Evolutionary conservation across 179 eudicot genomes (phyloP), one percentile per base, ranked within the genome.

Genomic region (Carnegiea gigantea): DNA sequence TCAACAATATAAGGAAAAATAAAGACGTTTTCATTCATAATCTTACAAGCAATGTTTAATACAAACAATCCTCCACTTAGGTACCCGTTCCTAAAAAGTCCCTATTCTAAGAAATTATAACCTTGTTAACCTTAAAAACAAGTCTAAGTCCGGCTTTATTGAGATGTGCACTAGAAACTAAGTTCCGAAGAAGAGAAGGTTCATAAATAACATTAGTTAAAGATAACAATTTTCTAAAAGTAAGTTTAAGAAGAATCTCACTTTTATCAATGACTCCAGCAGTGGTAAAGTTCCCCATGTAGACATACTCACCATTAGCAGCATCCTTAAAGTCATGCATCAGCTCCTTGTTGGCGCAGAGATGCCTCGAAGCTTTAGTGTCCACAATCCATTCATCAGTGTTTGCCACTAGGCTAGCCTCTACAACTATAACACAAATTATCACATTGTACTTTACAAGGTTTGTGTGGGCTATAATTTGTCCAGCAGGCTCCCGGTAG

Each of bases 1-100:
- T 48, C 48, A 70, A 8, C 67, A 79, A 70, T 68, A 68, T 79
- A 79, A 79, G 75, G 43, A 49, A 48, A 78, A 79, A 4, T 33
- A 33, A 33, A 33, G 36, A 33, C 2, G 3, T 33, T 33, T 33
- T 33, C 36, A 33, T 33, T 33, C 36, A 33, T 3, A 33, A 33
- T 33, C 36, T 33, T 33, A 33, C 3, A 33, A 33, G 36, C 36
- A 33, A 33, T 33, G 36, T 33, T 33, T 2, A 33, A 33, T 33
- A 33, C 36, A 33, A 33, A 33, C 36, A 33, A 33, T 33, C 36
- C 36, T 33, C 36, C 36, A 33, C 36, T 40, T 40, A 40, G 7
- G 44, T 40, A 40, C 44, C 44, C 24, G 0, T n/a, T 65, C 21
- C 71, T 11, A 65, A 28, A 6, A 65, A 65, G 71, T 65, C 33